Conservation (phyloP, 495 filamentous ascomycete species). For the Xylaria scruposa region DNA sequence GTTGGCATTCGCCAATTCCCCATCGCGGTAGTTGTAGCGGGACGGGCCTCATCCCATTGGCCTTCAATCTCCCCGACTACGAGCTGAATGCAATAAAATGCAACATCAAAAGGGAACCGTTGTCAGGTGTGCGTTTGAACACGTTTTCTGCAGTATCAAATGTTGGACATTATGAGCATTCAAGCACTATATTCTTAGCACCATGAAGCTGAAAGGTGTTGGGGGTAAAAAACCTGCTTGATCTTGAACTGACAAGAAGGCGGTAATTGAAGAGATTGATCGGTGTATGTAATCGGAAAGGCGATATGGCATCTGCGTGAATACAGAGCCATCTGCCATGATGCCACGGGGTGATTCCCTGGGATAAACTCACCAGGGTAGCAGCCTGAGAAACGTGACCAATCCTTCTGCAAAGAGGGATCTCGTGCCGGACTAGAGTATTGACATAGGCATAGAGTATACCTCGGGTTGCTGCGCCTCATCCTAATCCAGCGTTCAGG, state of each 20-base stretch:
- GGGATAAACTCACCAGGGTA: neutral
- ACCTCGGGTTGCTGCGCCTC: neutral
- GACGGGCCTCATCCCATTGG: constrained; percentile 32
- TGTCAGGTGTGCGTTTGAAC: constrained; percentile 38
- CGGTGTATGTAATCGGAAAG: neutral
- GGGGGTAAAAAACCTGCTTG: neutral
- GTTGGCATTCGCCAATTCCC: constrained; percentile 34
- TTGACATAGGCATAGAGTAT: neutral
- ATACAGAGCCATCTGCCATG: neutral
- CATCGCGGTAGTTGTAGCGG: constrained; percentile 27
- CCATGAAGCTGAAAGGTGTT: neutral
- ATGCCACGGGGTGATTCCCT: neutral
- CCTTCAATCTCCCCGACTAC: neutral
- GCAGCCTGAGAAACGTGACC: neutral
- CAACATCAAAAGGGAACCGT: constrained; percentile 26
- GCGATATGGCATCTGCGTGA: neutral
- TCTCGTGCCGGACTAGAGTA: neutral
- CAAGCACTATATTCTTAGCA: neutral
- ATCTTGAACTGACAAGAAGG: neutral
- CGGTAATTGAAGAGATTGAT: neutral
- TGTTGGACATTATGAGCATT: neutral
- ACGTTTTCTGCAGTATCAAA: constrained; percentile 26
- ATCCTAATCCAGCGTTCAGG: neutral
- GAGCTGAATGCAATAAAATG: constrained; percentile 22
- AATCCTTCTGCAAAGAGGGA: constrained; percentile 12